Evolutionary conservation across 768 basidiomycete genomes (phyloP), one percentile per base, ranked within the genome.

Genomic region (Lactarius sanguifluus): DNA sequence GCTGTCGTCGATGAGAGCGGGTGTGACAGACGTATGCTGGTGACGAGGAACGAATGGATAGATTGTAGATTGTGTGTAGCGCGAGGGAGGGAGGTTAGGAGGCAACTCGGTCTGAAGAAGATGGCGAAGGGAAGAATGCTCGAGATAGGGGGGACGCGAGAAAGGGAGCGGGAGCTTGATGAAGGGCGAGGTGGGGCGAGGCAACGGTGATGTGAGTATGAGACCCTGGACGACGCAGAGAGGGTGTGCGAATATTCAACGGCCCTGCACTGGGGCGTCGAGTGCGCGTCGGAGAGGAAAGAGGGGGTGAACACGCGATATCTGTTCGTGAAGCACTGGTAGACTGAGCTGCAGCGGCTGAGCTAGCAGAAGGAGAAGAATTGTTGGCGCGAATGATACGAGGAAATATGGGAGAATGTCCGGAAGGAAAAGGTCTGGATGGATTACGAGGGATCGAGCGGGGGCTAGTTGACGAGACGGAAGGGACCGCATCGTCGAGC

Each of bases 71-170:
- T 60, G 69, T 45, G 59, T 62, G 61, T 67, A 62, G 43, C 68
- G 68, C 38, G 67, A 64, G 55, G 71, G 71, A 12, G 80, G 77
- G 10, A 77, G 76, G 15, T 78, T 73, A 23, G 87, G 83, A 9
- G 75, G 72, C 2, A 76, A 67, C 56, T 83, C 82, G 0, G 88
- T 86, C 64, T 86, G 86, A 10, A 93, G 78, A 61, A 90, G 75
- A 71, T 92, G 80, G 62, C 89, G 86, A 64, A 94, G 77, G 1
- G 89, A 84, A 2, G 91, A 91, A 75, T 90, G 82, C 52, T 91
- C 89, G 62, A 94, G 82, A 75, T 94, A 94, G 0, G 85, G 77
- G 1, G 92, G 92, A 23, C 86, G 84, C 57, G 84, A 78, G 75
- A 88, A 93, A 61, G 79, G 79, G 77, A 40, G 71, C 77, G 64